Conservation (phyloP, 2,329 filamentous ascomycete genomes). For the Chalaropsis thielavioides region DNA sequence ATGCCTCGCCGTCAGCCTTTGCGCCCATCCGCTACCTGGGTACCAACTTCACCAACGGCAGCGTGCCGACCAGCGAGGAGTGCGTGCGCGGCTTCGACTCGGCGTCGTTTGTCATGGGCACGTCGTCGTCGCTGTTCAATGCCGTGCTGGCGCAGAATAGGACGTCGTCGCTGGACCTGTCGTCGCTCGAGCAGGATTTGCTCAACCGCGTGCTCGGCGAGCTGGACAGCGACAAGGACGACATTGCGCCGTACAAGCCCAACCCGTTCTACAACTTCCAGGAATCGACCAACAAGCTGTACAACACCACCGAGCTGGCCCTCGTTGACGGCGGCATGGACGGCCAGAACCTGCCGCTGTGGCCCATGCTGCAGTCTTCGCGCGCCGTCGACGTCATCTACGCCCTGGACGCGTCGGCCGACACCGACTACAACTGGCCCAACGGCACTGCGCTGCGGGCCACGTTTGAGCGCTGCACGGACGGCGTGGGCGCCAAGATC, state of each 20-base stretch:
- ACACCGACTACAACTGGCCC: constrained; percentile 43
- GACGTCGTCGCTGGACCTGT: constrained; percentile 17
- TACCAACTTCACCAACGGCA: constrained; percentile 41
- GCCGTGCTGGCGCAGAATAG: constrained; percentile 43
- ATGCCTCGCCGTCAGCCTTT: constrained; percentile 45
- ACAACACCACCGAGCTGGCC: constrained; percentile 41
- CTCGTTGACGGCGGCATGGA: constrained; percentile 74
- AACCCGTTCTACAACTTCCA: constrained; percentile 47
- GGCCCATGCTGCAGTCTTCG: constrained; percentile 40
- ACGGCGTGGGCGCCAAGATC: constrained; percentile 35
- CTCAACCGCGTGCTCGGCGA: constrained; percentile 35
- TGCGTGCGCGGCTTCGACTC: constrained; percentile 59
- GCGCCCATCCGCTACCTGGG: constrained; percentile 45
- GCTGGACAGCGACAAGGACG: constrained; percentile 48
- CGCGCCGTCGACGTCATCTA: constrained; percentile 48
- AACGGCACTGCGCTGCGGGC: constrained; percentile 44
- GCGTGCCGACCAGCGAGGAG: constrained; percentile 29
- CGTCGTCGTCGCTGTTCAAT: constrained; percentile 71
- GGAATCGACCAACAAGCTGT: constrained; percentile 29
- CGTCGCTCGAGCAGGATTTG: constrained; percentile 27
- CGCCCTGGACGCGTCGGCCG: constrained; percentile 49
- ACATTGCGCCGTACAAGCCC: constrained; percentile 57
- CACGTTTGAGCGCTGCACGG: constrained; percentile 40
- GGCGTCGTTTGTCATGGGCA: constrained; percentile 67
- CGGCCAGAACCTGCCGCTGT: constrained; percentile 63